phyloP scores from a whole-genome alignment of 768 basidiomycete genomes.

The Ephemerocybe angulata region DNA sequence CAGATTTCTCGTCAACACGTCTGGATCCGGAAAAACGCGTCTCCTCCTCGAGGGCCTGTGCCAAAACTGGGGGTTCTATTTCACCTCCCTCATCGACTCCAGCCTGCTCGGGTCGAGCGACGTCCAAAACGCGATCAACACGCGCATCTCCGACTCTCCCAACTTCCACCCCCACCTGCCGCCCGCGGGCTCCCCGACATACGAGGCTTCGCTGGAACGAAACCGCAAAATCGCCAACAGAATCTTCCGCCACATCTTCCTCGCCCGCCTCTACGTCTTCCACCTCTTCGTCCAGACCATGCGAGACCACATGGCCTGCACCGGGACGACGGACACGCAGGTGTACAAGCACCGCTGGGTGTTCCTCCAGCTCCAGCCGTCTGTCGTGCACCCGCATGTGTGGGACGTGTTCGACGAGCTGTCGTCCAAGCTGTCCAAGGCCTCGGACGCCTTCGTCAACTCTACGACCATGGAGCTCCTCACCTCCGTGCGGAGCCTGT shows the following conservation, averaged over 20 bases:
- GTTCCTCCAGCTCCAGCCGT: slow-evolving; percentile 39
- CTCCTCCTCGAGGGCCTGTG: slow-evolving; percentile 44
- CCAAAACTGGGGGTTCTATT: slow-evolving; percentile 45
- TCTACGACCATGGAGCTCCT: slow-evolving; percentile 30
- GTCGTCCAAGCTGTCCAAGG: slow-evolving; percentile 28
- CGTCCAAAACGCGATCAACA: slow-evolving; percentile 37
- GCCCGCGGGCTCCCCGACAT: slow-evolving; percentile 25
- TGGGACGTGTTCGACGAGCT: slow-evolving; percentile 43
- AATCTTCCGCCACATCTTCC: slow-evolving; percentile 36
- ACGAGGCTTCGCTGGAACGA: slow-evolving; percentile 26
- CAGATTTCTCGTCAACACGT: slow-evolving; percentile 46
- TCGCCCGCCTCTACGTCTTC: slow-evolving; percentile 40
- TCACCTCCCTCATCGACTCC: slow-evolving; percentile 42
- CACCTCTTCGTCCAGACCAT: slow-evolving; percentile 34
- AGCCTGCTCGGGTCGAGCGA: slow-evolving; percentile 43
- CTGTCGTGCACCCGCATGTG: slow-evolving; percentile 29
- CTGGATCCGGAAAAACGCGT: slow-evolving; percentile 45
- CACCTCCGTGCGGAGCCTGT: slow-evolving; percentile 26
- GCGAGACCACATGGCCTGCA: slow-evolving; percentile 11
- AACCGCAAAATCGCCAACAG: slow-evolving; percentile 37
- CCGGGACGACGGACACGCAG: slow-evolving; percentile 7
- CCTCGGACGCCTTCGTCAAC: slow-evolving; percentile 35
- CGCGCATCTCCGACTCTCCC: slow-evolving; percentile 32
- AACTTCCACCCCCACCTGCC: slow-evolving; percentile 32
- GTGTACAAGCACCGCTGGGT: slow-evolving; percentile 36